Evolutionary conservation across 1,284 basidiomycete species (phyloP).

Genomic region (Hypsizygus ulmarius): DNA sequence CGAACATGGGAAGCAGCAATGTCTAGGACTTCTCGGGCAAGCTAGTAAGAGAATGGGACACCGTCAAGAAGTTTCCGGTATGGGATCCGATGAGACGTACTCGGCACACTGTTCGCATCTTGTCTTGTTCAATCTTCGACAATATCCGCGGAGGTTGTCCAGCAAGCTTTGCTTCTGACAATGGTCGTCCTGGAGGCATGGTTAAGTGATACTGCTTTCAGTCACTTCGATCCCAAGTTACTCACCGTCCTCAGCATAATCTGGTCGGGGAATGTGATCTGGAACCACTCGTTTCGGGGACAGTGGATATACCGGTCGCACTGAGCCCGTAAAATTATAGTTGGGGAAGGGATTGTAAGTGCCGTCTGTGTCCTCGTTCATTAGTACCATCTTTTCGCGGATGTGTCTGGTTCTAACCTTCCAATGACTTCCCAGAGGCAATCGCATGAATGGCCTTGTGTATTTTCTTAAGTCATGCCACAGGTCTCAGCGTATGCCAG

Average conservation of each 20-base stretch:
- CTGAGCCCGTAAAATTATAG: slow-evolving; percentile 65
- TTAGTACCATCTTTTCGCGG: neutral
- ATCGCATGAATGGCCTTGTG: slow-evolving; percentile 76
- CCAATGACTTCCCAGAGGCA: slow-evolving; percentile 27
- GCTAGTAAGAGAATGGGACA: slow-evolving; percentile 42
- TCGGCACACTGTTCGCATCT: slow-evolving; percentile 74
- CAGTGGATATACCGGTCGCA: slow-evolving; percentile 76
- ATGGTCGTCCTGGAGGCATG: slow-evolving; percentile 52
- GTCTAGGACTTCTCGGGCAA: slow-evolving; percentile 90
- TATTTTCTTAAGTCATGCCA: slow-evolving; percentile 55
- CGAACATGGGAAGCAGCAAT: slow-evolving; percentile 81
- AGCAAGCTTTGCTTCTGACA: slow-evolving; percentile 52
- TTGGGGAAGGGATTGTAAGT: slow-evolving; percentile 74
- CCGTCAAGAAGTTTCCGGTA: neutral
- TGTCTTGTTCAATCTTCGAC: slow-evolving; percentile 66
- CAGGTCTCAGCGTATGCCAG: slow-evolving; percentile 5
- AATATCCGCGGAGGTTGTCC: slow-evolving; percentile 70
- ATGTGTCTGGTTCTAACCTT: slow-evolving; percentile 32
- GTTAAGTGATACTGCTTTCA: slow-evolving; percentile 12
- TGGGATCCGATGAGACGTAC: slow-evolving; percentile 44
- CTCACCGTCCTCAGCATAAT: slow-evolving; percentile 75
- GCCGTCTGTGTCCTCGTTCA: slow-evolving; percentile 43
- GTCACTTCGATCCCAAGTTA: slow-evolving; percentile 18
- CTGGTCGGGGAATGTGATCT: slow-evolving; percentile 73
- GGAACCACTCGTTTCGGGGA: slow-evolving; percentile 70